These are phyloP conservation scores for Heterobasidion occidentale DNA, from an alignment of 1,284 basidiomycete species.

Conservation along the genomic window DNA sequence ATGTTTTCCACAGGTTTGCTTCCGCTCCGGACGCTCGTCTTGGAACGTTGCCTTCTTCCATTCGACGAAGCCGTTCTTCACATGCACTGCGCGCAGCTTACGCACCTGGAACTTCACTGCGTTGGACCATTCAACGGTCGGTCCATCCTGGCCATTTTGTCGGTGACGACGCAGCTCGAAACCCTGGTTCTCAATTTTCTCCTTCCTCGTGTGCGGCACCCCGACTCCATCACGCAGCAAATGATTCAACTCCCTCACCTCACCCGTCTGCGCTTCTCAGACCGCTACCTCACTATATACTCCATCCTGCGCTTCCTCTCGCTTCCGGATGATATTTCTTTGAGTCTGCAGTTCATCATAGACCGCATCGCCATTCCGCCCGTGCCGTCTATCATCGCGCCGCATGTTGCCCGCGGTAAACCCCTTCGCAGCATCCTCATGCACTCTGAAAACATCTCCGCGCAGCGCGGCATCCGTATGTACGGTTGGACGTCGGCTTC, in stretches of 20 bases:
- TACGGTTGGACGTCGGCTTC: constrained; percentile 6
- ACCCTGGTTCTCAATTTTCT: constrained; percentile 7
- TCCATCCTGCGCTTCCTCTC: constrained; percentile 9
- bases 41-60: constrained; percentile 8
- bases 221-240: background rate
- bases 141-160: constrained; percentile 6
- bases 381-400: constrained; percentile 6
- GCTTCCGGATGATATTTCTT: constrained; percentile 3
- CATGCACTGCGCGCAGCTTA: constrained; percentile 8
- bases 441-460: constrained; percentile 5
- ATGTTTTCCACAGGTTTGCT: constrained; percentile 6
- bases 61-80: constrained; percentile 1
- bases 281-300: constrained; percentile 7
- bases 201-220: constrained; percentile 1
- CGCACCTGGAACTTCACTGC: constrained; percentile 9
- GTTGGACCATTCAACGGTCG: constrained; percentile 6
- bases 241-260: constrained; percentile 7
- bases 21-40: constrained; percentile 9
- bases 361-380: constrained; percentile 5
- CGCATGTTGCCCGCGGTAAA: constrained; percentile 6
- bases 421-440: constrained; percentile 12
- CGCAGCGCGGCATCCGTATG: constrained; percentile 9
- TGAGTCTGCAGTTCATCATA: constrained; percentile 7
- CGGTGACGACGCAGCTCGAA: constrained; percentile 6
- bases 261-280: constrained; percentile 4